Evolutionary conservation across 139 green algal genomes (phyloP).

Genomic region (Chlamydomonas incerta): DNA sequence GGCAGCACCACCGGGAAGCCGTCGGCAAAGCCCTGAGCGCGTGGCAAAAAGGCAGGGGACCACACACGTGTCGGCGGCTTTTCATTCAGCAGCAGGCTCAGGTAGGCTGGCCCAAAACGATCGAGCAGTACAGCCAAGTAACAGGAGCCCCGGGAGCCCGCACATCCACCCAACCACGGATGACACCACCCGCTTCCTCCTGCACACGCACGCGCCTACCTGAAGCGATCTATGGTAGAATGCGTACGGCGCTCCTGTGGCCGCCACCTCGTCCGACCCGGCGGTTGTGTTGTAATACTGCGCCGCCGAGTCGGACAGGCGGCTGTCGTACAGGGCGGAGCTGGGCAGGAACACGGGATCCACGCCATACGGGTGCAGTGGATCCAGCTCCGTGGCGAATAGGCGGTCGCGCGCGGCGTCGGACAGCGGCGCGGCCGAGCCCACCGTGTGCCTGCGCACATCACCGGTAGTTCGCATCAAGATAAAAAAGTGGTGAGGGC

Average conservation of each 20-base stretch:
- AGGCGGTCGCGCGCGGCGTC: neutral
- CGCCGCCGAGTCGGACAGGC: slow-evolving; percentile 1
- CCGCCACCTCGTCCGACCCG: slow-evolving; percentile 16
- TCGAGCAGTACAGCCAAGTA: no score
- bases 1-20: slow-evolving; percentile 54
- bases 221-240: slow-evolving; percentile 11
- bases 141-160: no score
- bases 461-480: no score
- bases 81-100: no score
- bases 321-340: slow-evolving; percentile 33
- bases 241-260: slow-evolving; percentile 37
- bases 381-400: slow-evolving; percentile 13
- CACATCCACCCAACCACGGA: no score
- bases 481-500: no score
- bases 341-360: slow-evolving; percentile 52
- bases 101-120: no score
- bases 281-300: slow-evolving; percentile 44
- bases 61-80: no score
- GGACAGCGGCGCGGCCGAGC: neutral
- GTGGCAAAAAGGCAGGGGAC: no score
- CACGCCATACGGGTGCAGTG: slow-evolving; percentile 37
- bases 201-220: neutral
- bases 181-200: no score
- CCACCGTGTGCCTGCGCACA: no score
- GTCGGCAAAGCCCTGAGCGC: slow-evolving; percentile 35